phyloP scores from a whole-genome alignment of 2,329 filamentous ascomycete species.

The Pyrenophora teres region DNA sequence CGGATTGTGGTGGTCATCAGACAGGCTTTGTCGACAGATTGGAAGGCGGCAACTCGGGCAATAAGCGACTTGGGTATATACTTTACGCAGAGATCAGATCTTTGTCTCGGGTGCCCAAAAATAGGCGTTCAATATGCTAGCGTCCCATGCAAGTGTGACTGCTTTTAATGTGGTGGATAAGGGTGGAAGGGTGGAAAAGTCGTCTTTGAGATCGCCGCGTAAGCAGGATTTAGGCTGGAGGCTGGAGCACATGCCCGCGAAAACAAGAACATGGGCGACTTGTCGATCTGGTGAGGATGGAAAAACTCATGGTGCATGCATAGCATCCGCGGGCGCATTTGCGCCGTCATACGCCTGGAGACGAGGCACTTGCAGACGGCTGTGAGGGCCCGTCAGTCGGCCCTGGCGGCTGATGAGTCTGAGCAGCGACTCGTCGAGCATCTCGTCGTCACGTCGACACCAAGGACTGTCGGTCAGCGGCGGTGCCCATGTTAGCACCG shows the following conservation, averaged over 20 bases:
- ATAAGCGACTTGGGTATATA: conserved; percentile 20
- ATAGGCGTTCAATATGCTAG: conserved; percentile 26
- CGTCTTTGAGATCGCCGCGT: conserved; percentile 19
- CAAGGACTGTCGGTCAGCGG: conserved; percentile 11
- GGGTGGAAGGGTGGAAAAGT: neutral
- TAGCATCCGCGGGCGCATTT: conserved; percentile 14
- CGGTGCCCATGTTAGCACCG: conserved; percentile 15
- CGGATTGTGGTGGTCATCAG: conserved; percentile 21
- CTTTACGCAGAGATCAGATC: conserved; percentile 25
- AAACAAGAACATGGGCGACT: conserved; percentile 15
- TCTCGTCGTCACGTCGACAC: neutral
- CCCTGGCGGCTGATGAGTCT: neutral
- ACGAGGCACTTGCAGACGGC: conserved; percentile 11
- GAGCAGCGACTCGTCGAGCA: conserved; percentile 4
- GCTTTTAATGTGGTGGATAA: conserved; percentile 19
- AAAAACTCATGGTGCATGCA: conserved; percentile 18
- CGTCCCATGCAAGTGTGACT: conserved; percentile 24
- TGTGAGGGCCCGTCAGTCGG: conserved; percentile 1
- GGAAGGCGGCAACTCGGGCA: conserved; percentile 24
- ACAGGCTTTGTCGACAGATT: conserved; percentile 17
- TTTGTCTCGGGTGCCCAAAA: conserved; percentile 23
- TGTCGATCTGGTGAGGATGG: conserved; percentile 19
- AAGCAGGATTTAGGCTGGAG: conserved; percentile 23
- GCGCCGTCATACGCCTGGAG: conserved; percentile 23
- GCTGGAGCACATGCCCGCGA: conserved; percentile 3